Base-by-base conservation (phyloP, 2,329 filamentous ascomycete genomes). In the Penicillium sp. region DNA sequence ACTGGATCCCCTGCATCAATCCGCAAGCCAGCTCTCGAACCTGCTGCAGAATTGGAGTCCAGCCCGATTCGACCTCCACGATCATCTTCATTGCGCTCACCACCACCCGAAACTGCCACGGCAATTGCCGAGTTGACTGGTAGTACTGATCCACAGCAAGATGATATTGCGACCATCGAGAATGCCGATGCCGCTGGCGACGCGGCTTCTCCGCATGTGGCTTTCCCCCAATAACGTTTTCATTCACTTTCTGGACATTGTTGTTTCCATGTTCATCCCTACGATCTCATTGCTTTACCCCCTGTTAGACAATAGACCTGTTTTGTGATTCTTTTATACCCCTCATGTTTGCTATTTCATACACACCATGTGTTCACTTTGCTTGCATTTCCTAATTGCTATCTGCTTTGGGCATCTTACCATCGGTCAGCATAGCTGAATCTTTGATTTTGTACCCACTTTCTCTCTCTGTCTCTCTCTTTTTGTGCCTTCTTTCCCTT, bases 51-150 rank as follows among this genome's bases (percentile, higher is more conserved):
- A 24, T 61, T 74, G 19, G 68, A 70, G 22, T 56, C 68, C 11
- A 73, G 68, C 45, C 65, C 69, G 13, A 33, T 64, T 24, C 69
- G 68, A 9, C 73, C 74, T 49, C 72, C 73, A 4, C 73, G 72
- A n/a, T 75, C 73, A n/a, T 77, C 73, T 14, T 77, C 74, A 11
- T 60, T 76, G 43, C 66, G 57, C 47, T 66, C 63, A 13, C 56
- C 61, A 7, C 57, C 57, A 24, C 45, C 57, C 7, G 61, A 63
- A 14, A 33, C 59, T 14, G 56, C 57, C n/a, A 48, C 58, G 29
- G 53, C 55, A 6, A 56, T 58, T 26, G 48, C 57, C 21, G 55
- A 21, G 8, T 55, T 56, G 33, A 46, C 48, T 22, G 50, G 31
- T 13, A 33, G 41, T 16, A 47, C 16, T 19, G 64, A 59, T 21